These are phyloP conservation scores for Solanum corneliomulleri DNA, from an alignment of 257 asterid genomes.

Conservation along the genomic window DNA sequence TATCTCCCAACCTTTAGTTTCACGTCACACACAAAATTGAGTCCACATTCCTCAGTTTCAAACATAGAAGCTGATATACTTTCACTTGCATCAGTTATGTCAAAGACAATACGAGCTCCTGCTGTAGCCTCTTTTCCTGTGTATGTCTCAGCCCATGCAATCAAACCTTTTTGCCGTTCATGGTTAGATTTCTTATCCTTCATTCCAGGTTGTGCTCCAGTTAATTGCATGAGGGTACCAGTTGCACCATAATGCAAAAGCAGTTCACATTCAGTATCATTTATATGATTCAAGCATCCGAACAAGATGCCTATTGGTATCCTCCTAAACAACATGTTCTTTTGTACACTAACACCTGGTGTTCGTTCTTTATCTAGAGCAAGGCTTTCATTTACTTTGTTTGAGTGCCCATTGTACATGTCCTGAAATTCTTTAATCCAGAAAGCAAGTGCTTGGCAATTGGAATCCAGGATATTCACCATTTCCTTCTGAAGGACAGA, in stretches of 20 bases:
- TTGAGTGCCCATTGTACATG: slow-evolving; percentile 8
- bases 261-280: slow-evolving; percentile 34
- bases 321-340: slow-evolving; percentile 35
- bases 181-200: slow-evolving; percentile 21
- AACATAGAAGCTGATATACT: slow-evolving; percentile 32
- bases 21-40: slow-evolving; percentile 28
- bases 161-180: slow-evolving; percentile 4
- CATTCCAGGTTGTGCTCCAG: slow-evolving; percentile 17
- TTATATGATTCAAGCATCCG: slow-evolving; percentile 23
- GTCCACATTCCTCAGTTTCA: slow-evolving; percentile 46
- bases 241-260: slow-evolving; percentile 64
- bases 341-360: slow-evolving; percentile 13
- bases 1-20: slow-evolving; percentile 36
- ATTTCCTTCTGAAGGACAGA: slow-evolving; percentile 13
- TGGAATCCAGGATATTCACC: slow-evolving; percentile 6
- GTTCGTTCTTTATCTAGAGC: slow-evolving; percentile 8
- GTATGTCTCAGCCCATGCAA: slow-evolving; percentile 24
- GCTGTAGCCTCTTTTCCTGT: slow-evolving; percentile 42
- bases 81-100: slow-evolving; percentile 39
- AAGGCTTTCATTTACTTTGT: slow-evolving; percentile 2
- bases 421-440: slow-evolving; percentile 58
- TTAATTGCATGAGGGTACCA: slow-evolving; percentile 26
- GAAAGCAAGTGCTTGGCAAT: slow-evolving; percentile 14
- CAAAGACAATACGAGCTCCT: slow-evolving; percentile 50
- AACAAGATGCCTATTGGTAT: slow-evolving; percentile 58